Evolutionary conservation across 306 rosid species (phyloP).

Genomic region (Mucuna pruriens): DNA sequence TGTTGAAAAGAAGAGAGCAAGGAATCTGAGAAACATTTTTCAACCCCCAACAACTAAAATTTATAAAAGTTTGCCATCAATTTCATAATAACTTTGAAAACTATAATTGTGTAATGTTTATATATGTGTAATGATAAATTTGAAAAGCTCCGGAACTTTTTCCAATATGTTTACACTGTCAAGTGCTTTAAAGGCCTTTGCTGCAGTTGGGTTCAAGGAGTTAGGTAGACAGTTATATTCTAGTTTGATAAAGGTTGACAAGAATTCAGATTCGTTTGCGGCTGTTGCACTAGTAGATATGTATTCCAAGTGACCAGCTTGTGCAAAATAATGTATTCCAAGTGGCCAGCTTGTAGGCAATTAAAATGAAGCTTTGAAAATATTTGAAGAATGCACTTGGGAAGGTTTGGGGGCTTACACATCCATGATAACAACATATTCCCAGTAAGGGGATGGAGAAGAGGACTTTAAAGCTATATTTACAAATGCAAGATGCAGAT

Average conservation of each 20-base stretch:
- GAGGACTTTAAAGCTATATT: slow-evolving; percentile 82
- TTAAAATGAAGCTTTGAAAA: slow-evolving; percentile 60
- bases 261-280: slow-evolving; percentile 62
- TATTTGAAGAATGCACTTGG: slow-evolving; percentile 66
- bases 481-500: slow-evolving; percentile 62
- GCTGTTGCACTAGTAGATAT: slow-evolving; percentile 78
- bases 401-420: slow-evolving; percentile 91
- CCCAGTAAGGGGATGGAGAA: slow-evolving; percentile 81
- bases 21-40: slow-evolving; percentile 38
- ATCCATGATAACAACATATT: slow-evolving; percentile 86
- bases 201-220: slow-evolving; percentile 56
- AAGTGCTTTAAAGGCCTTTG: slow-evolving; percentile 82
- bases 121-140: no score
- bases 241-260: slow-evolving; percentile 66
- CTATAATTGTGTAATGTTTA: no score
- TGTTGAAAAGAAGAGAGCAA: slow-evolving; percentile 25
- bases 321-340: slow-evolving; percentile 67
- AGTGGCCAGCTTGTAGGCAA: slow-evolving; percentile 64
- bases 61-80: not conserved
- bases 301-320: slow-evolving; percentile 90
- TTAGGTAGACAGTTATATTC: slow-evolving; percentile 82
- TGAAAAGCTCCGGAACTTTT: slow-evolving; percentile 49
- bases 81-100: not conserved
- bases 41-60: slow-evolving; percentile 11
- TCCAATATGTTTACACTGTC: slow-evolving; percentile 81